A percentile compares a stretch with the other conserved stretches of the same genome.
Evolutionary conservation across 768 basidiomycete species (phyloP).

Genomic region (Podaxis mareebaensis): DNA sequence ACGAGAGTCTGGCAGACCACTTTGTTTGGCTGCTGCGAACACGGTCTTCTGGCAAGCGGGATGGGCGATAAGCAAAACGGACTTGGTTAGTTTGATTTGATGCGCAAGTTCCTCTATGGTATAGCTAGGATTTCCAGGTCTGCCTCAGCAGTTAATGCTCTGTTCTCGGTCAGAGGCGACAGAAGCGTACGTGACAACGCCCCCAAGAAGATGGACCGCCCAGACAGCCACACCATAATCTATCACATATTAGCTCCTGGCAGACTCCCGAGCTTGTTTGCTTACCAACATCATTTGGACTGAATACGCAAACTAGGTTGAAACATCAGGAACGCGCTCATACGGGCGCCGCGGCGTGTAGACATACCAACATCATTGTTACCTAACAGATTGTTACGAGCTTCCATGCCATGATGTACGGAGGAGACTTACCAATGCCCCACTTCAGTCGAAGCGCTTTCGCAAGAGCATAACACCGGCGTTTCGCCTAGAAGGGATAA

Average conservation of each 20-base stretch:
- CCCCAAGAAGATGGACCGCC: constrained; percentile 61
- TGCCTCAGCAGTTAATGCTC: constrained; percentile 26
- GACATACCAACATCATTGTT: constrained; percentile 52
- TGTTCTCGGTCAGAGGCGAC: background rate
- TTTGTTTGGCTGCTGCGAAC: constrained; percentile 40
- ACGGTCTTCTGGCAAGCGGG: constrained; percentile 45
- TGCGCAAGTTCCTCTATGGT: constrained; percentile 57
- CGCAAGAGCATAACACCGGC: constrained; percentile 51
- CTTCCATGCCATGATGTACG: background rate
- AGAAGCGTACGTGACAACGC: constrained; percentile 51
- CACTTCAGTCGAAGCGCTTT: constrained; percentile 52
- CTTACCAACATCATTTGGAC: constrained; percentile 64
- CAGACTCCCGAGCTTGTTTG: background rate
- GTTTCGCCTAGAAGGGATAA: constrained; percentile 25
- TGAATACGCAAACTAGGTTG: constrained; percentile 56
- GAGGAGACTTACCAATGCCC: constrained; percentile 41
- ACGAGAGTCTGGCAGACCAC: constrained; percentile 42
- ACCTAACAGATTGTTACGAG: constrained; percentile 30
- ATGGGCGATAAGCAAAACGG: constrained; percentile 50
- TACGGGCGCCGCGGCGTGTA: constrained; percentile 8
- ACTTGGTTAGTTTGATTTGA: constrained; percentile 50
- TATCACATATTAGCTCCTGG: constrained; percentile 23
- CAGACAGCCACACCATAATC: constrained; percentile 59
- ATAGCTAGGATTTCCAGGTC: constrained; percentile 64
- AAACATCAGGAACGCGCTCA: background rate